These are phyloP conservation scores for Scalesia atractyloides DNA, from an alignment of 129 eudicot genomes.

Conservation along the genomic window DNA sequence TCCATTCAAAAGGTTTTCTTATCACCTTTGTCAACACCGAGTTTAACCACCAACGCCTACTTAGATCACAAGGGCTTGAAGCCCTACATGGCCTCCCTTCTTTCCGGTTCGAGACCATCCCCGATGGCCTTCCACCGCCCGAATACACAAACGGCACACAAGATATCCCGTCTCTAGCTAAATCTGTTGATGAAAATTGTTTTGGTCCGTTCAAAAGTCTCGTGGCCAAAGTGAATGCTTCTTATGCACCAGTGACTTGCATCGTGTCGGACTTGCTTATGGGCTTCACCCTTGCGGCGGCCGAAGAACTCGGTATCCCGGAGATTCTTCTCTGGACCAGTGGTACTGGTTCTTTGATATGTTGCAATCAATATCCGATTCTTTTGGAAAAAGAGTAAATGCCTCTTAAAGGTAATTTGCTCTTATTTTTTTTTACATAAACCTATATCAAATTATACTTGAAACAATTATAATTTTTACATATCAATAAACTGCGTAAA, in stretches of 20 bases:
- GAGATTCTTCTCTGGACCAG: slow-evolving; percentile 56
- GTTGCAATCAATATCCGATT: slow-evolving; percentile 22
- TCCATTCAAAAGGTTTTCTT: slow-evolving; percentile 37
- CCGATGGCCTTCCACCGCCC: slow-evolving; percentile 43
- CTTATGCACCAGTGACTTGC: slow-evolving; percentile 43
- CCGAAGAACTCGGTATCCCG: slow-evolving; percentile 46
- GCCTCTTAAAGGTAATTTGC: slow-evolving; percentile 41
- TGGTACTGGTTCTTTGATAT: slow-evolving; percentile 61
- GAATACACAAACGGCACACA: slow-evolving; percentile 41
- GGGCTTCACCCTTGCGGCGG: slow-evolving; percentile 59
- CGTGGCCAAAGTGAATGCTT: slow-evolving; percentile 28
- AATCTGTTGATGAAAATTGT: slow-evolving; percentile 33
- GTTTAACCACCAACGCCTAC: slow-evolving; percentile 32
- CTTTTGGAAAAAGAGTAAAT: slow-evolving; percentile 34
- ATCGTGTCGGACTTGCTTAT: slow-evolving; percentile 53
- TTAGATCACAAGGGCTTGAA: slow-evolving; percentile 2
- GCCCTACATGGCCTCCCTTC: slow-evolving; percentile 18
- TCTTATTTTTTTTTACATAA: neutral
- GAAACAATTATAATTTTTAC: neutral
- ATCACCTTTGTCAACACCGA: slow-evolving; percentile 36
- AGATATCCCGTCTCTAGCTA: slow-evolving; percentile 38
- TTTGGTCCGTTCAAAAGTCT: slow-evolving; percentile 42
- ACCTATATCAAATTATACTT: neutral
- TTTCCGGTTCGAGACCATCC: slow-evolving; percentile 35
- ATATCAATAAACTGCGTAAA: too few relatives aligned